A percentile compares a stretch with the other conserved stretches of the same genome.
These are phyloP conservation scores for Actinomortierella wolfii DNA, from an alignment of 371 early-diverging fungal genomes.

Conservation along the genomic window DNA sequence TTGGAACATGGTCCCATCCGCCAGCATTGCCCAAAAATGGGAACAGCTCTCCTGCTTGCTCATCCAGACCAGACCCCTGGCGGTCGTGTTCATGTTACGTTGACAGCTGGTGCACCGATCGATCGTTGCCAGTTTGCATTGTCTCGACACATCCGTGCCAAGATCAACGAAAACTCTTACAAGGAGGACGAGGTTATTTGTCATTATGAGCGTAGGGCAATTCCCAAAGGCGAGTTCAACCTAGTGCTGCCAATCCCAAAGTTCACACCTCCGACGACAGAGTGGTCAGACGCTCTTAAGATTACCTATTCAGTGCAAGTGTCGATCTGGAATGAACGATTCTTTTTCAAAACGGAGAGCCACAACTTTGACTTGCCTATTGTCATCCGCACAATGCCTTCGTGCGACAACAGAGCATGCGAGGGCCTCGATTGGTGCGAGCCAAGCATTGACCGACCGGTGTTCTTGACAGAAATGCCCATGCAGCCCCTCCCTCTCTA, in stretches of 20 bases:
- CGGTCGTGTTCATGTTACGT: conserved; percentile 35
- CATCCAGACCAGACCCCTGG: conserved; percentile 42
- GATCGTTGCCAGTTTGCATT: conserved; percentile 44
- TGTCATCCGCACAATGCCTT: conserved; percentile 37
- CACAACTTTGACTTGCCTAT: conserved; percentile 44
- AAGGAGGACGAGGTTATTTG: conserved; percentile 45
- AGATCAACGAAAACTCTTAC: conserved; percentile 39
- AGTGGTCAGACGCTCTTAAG: conserved; percentile 38
- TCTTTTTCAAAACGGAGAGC: conserved; percentile 45
- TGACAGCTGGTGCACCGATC: conserved; percentile 41
- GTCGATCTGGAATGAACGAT: conserved; percentile 46
- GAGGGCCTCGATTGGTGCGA: conserved; percentile 47
- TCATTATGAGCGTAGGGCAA: conserved; percentile 40
- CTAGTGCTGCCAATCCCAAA: conserved; percentile 40
- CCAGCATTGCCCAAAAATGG: conserved; percentile 43
- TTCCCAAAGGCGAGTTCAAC: conserved; percentile 39
- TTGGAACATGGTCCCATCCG: conserved; percentile 42
- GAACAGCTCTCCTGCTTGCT: conserved; percentile 35
- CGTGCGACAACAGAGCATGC: conserved; percentile 40
- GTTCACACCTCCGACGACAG: conserved; percentile 39
- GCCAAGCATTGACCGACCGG: conserved; percentile 42
- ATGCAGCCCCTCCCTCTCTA: conserved; percentile 39
- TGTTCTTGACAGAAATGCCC: conserved; percentile 38
- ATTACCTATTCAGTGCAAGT: conserved; percentile 47
- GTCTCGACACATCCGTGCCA: conserved; percentile 42